Base-by-base conservation (phyloP, 2,329 filamentous ascomycete genomes). In the Onygena corvina region DNA sequence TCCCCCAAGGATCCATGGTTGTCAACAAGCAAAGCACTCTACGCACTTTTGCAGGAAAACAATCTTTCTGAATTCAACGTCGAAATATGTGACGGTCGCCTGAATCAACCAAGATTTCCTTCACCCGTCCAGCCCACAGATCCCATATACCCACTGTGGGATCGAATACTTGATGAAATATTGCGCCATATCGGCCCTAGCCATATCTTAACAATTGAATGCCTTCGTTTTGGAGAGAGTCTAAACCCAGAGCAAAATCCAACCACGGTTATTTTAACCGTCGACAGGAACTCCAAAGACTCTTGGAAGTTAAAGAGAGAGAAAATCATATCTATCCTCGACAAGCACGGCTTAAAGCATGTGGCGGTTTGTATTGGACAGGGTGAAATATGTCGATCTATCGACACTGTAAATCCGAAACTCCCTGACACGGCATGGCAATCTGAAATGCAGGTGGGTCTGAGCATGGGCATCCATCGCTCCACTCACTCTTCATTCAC, bases 181-280 rank as follows among this genome's bases (percentile, higher is more conserved):
- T 9, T 34, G 12, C 4, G 20, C 16, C 3, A 14, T 35, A 18
- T 46, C 21, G 29, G 29, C 11, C 27, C 18, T 33, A 9, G 34
- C 16, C 38, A 40, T 14, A 46, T 38, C 38, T 2, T 46, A 14
- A 30, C 48, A 21, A 29, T 50, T 11, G 48, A 40, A 40, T 40
- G 35, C 16, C 18, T 40, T 8, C 35, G 35, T 16, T 11, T 9
- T 9, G 11, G 16, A 12, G 11, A 20, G 21, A 11, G 9, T 40
- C 8, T 9, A 8, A 16, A 18, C 18, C 11, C 8, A 9, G 35
- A 23, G 18, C n/a, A 50, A 16, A 36, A 30, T 18, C 21, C 42
- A 14, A 29, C 30, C 18, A 50, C 48, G 23, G 23, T 21, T 30
- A 21, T 51, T 48, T 57, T 54, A 57, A 53, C 49, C 20, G 42